phyloP scores from a whole-genome alignment of 108 stramenopile species.

The Nannochloropsis oceanica region DNA sequence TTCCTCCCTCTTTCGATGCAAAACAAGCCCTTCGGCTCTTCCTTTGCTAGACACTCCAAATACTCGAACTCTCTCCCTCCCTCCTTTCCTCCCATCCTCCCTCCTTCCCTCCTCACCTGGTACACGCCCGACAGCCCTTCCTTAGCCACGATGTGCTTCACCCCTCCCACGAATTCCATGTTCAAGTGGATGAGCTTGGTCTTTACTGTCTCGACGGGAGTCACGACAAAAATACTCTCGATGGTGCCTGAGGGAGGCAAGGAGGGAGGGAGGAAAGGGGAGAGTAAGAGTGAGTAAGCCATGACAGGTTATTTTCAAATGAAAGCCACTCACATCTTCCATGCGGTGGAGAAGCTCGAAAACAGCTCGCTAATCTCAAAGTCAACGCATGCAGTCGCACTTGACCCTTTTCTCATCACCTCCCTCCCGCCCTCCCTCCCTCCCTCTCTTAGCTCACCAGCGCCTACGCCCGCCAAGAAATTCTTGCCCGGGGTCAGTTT shows the following conservation, averaged over 20 bases:
- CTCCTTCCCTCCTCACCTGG: conserved; percentile 23
- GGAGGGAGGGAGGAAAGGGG: neutral
- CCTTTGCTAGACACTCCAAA: no score
- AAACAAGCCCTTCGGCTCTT: no score
- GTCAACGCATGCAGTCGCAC: no score
- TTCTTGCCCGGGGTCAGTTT: conserved; percentile 66
- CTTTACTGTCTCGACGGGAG: conserved; percentile 95
- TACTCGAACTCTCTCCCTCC: neutral
- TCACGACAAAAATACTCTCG: conserved; percentile 59
- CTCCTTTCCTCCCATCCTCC: neutral
- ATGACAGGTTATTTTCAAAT: no score
- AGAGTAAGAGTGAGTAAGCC: neutral
- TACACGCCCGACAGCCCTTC: conserved; percentile 90
- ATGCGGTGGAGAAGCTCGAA: no score
- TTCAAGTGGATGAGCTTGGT: conserved; percentile 84
- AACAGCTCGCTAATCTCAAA: no score
- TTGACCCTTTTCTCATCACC: neutral
- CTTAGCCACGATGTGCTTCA: conserved; percentile 56
- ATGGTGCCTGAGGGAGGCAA: neutral
- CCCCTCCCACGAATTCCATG: conserved; percentile 58
- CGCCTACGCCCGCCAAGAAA: conserved; percentile 81
- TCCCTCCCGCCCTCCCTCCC: neutral
- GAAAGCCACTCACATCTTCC: no score
- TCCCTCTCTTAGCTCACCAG: conserved; percentile 64
- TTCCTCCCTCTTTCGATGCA: no score